These are phyloP conservation scores for Peniophora sp. DNA, from an alignment of 1,284 basidiomycete genomes.

Conservation along the genomic window DNA sequence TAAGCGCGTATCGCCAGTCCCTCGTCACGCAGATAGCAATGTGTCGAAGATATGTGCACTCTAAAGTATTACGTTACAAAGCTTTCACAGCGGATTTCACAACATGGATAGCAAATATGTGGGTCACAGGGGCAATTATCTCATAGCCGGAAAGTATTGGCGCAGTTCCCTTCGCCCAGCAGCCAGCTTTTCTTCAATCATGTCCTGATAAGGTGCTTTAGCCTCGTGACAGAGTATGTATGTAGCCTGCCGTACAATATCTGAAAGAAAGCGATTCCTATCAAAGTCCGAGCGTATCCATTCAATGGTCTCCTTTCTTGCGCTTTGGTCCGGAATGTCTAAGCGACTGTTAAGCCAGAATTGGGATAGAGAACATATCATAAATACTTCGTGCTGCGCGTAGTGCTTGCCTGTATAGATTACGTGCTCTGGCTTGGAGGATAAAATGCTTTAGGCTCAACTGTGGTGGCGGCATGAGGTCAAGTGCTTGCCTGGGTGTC, in stretches of 20 bases:
- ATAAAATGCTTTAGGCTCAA: slow-evolving; percentile 66
- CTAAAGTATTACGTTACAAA: too few relatives aligned
- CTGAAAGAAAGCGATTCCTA: slow-evolving; percentile 45
- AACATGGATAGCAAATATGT: too few relatives aligned
- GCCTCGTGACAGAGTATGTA: slow-evolving; percentile 10
- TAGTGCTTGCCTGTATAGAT: slow-evolving; percentile 57
- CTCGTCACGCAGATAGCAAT: too few relatives aligned
- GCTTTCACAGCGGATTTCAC: too few relatives aligned
- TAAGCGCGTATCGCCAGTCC: too few relatives aligned
- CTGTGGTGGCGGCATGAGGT: slow-evolving; percentile 19
- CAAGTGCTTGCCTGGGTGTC: slow-evolving; percentile 1
- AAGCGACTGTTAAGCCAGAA: slow-evolving; percentile 2
- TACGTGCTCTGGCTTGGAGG: slow-evolving; percentile 50
- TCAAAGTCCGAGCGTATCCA: slow-evolving; percentile 74
- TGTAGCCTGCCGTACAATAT: slow-evolving; percentile 36
- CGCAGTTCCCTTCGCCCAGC: slow-evolving; percentile 46
- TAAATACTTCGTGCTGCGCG: slow-evolving; percentile 57
- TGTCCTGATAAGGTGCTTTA: slow-evolving; percentile 17
- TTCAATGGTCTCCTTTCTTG: slow-evolving; percentile 54
- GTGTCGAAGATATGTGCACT: too few relatives aligned
- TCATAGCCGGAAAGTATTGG: slow-evolving; percentile 29
- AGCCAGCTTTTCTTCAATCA: slow-evolving; percentile 29
- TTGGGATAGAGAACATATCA: slow-evolving; percentile 7
- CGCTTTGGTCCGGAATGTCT: slow-evolving; percentile 55
- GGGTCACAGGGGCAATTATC: too few relatives aligned